Percentiles rank a stretch among this genome's conserved stretches.
Conservation (phyloP, 139 green algal species). For the Chlamydomonas sp. region DNA sequence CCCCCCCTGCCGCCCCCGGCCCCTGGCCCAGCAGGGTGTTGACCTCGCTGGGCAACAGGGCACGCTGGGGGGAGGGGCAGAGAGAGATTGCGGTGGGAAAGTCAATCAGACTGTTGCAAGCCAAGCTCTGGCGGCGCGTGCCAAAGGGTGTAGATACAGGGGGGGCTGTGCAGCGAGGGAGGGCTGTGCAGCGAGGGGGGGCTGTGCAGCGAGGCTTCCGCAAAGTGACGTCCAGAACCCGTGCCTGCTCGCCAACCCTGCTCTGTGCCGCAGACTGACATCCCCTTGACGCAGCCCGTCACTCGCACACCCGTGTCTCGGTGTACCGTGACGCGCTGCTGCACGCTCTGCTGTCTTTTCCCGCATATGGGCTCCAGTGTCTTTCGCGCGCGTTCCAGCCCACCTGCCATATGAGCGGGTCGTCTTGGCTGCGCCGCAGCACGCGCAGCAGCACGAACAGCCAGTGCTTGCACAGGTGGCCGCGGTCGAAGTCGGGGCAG, state of each 20-base stretch:
- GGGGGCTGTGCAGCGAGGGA: too few relatives aligned
- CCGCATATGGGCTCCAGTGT: too few relatives aligned
- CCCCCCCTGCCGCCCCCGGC: slow-evolving; percentile 18
- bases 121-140: neutral
- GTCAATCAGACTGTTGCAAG: neutral
- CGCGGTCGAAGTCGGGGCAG: slow-evolving; percentile 68
- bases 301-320: too few relatives aligned
- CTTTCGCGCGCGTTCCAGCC: neutral
- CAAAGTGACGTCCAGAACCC: too few relatives aligned
- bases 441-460: slow-evolving; percentile 80
- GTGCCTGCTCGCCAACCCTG: too few relatives aligned
- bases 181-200: too few relatives aligned
- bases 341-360: too few relatives aligned
- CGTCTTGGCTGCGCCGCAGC: slow-evolving; percentile 51
- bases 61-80: neutral
- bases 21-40: slow-evolving; percentile 23
- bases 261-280: too few relatives aligned
- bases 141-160: neutral
- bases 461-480: slow-evolving; percentile 83
- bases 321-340: too few relatives aligned
- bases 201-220: too few relatives aligned
- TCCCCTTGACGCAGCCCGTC: too few relatives aligned
- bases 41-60: neutral
- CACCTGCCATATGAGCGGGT: slow-evolving; percentile 76
- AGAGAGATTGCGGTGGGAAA: neutral